A percentile compares a stretch with the other conserved stretches of the same genome.
phyloP scores from a whole-genome alignment of 1,284 basidiomycete genomes.

The Pholiota adiposa region DNA sequence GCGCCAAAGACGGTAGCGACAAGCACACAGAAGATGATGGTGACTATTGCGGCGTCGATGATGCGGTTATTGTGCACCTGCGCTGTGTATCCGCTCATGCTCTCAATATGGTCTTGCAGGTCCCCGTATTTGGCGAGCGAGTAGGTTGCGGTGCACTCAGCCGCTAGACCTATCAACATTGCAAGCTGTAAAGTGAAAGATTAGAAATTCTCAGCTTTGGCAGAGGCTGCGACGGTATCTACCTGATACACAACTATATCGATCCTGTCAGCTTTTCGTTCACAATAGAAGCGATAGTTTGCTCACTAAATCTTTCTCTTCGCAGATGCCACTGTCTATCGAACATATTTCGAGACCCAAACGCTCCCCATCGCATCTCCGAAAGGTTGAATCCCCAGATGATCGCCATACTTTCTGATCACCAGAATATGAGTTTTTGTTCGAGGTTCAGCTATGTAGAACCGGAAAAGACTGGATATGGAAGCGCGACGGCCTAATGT shows the following conservation, averaged over 20 bases:
- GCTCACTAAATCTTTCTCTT: slow-evolving; percentile 34
- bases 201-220: neutral
- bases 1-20: slow-evolving; percentile 39
- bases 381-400: slow-evolving; percentile 38
- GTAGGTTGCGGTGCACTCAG: slow-evolving; percentile 39
- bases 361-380: slow-evolving; percentile 35
- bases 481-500: too few species aligned
- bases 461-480: too few species aligned
- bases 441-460: too few species aligned
- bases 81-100: slow-evolving; percentile 18
- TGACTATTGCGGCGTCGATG: slow-evolving; percentile 30
- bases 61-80: slow-evolving; percentile 34
- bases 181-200: slow-evolving; percentile 25
- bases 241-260: slow-evolving; percentile 22
- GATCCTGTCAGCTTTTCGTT: slow-evolving; percentile 2
- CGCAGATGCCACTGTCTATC: slow-evolving; percentile 34
- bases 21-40: slow-evolving; percentile 37
- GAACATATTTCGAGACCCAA: slow-evolving; percentile 33
- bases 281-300: neutral
- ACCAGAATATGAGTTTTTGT: too few species aligned
- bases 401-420: slow-evolving; percentile 19
- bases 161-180: slow-evolving; percentile 35
- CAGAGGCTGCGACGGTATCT: neutral
- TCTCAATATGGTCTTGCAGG: slow-evolving; percentile 31
- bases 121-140: slow-evolving; percentile 36